These are phyloP conservation scores for Puccinia horiana DNA, from an alignment of 1,284 basidiomycete species.

Conservation along the genomic window DNA sequence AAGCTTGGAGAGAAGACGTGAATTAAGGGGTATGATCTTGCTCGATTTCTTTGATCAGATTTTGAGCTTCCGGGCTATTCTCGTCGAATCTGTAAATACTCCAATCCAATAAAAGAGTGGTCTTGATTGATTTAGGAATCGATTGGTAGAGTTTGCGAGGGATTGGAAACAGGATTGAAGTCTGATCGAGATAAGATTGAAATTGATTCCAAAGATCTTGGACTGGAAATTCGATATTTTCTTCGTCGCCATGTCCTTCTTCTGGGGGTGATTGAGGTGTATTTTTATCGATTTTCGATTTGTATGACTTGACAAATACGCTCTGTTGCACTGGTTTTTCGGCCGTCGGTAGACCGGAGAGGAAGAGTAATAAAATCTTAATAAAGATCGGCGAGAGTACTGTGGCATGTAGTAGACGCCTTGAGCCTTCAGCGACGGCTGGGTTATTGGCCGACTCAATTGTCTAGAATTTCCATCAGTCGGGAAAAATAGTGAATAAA, in stretches of 20 bases:
- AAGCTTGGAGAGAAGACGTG: background rate
- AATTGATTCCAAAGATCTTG: conserved; percentile 55
- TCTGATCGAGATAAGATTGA: conserved; percentile 59
- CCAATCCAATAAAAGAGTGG: conserved; percentile 67
- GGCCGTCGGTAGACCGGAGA: conserved; percentile 70
- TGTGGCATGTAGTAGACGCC: conserved; percentile 49
- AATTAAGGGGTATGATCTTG: background rate
- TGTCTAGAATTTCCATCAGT: conserved; percentile 45
- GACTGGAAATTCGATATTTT: conserved; percentile 52
- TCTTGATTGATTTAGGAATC: conserved; percentile 66
- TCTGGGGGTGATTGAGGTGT: background rate
- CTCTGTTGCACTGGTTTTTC: conserved; percentile 71
- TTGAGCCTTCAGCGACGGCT: background rate
- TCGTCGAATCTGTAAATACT: conserved; percentile 68
- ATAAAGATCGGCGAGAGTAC: conserved; percentile 57
- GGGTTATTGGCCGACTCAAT: conserved; percentile 51
- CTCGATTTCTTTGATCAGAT: conserved; percentile 7
- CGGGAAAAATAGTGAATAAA: background rate
- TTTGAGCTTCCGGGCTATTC: conserved; percentile 53
- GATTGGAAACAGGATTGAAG: conserved; percentile 69
- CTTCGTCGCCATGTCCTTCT: conserved; percentile 16
- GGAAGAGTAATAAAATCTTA: conserved; percentile 64
- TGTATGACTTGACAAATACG: conserved; percentile 67
- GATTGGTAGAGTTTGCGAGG: conserved; percentile 66
- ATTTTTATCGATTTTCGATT: conserved; percentile 57